These are phyloP conservation scores for Trichoderma citrinoviride DNA, from an alignment of 2,329 filamentous ascomycete species.

Conservation along the genomic window DNA sequence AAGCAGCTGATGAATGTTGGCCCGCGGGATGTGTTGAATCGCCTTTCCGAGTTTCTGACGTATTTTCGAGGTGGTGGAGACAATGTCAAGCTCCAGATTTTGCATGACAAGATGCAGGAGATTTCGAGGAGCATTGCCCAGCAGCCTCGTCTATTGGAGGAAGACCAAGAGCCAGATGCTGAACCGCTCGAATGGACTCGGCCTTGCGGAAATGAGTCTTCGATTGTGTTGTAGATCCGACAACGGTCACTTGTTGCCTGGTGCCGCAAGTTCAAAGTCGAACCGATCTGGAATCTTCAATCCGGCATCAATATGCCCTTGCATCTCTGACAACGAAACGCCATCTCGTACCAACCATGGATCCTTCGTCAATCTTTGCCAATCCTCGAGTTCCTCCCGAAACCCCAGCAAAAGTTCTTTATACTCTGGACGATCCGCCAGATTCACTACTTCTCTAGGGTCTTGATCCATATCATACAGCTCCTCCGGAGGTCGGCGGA, in stretches of 20 bases:
- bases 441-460: background rate
- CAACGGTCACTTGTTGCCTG: background rate
- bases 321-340: constrained; percentile 13
- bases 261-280: constrained; percentile 2
- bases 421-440: constrained; percentile 1
- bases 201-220: background rate
- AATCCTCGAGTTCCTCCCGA: background rate
- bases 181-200: background rate
- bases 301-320: constrained; percentile 7
- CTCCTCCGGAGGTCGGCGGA: constrained; percentile 7
- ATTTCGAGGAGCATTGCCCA: background rate
- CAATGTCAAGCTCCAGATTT: constrained; percentile 6
- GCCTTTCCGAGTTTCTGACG: background rate
- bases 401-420: background rate
- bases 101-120: constrained; percentile 12
- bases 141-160: background rate
- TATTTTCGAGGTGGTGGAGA: constrained; percentile 2
- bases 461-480: constrained; percentile 8
- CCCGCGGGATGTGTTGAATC: background rate
- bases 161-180: background rate
- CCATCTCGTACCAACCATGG: constrained; percentile 4
- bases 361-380: constrained; percentile 6
- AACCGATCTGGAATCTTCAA: constrained; percentile 4
- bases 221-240: background rate
- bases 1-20: constrained; percentile 9